Evolutionary conservation across 345 rosid genomes (phyloP).

Genomic region (Citrus unshiu): DNA sequence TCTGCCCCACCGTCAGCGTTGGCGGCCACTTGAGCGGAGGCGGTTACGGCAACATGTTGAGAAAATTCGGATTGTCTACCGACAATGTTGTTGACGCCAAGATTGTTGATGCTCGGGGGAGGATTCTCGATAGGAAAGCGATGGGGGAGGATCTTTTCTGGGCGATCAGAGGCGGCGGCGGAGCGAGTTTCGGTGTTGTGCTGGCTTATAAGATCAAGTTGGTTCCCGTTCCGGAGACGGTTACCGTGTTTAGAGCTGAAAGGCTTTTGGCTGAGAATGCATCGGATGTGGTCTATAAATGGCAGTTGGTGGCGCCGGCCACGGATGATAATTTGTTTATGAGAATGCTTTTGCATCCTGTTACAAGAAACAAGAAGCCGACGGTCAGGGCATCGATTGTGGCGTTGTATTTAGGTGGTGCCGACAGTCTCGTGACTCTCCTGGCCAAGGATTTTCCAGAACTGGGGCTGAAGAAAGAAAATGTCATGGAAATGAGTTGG

Average conservation of each 20-base stretch:
- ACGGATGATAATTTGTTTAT: slow-evolving; percentile 41
- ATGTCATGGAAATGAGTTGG: slow-evolving; percentile 57
- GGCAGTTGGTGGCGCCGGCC: slow-evolving; percentile 42
- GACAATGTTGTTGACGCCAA: slow-evolving; percentile 57
- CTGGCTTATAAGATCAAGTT: slow-evolving; percentile 53
- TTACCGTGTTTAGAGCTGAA: slow-evolving; percentile 46
- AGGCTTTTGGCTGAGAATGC: slow-evolving; percentile 33
- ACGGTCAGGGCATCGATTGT: slow-evolving; percentile 30
- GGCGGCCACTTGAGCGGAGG: slow-evolving; percentile 65
- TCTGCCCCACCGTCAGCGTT: slow-evolving; percentile 50
- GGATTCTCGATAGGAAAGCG: slow-evolving; percentile 39
- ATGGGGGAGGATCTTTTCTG: slow-evolving; percentile 78
- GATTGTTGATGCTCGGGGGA: slow-evolving; percentile 44
- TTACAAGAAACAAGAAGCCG: slow-evolving; percentile 12
- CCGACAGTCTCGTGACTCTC: slow-evolving; percentile 25
- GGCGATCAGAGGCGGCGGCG: slow-evolving; percentile 74
- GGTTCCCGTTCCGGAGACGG: slow-evolving; percentile 37
- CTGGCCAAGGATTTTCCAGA: slow-evolving; percentile 37
- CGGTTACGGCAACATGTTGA: slow-evolving; percentile 56
- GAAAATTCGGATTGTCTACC: slow-evolving; percentile 48
- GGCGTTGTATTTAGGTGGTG: slow-evolving; percentile 26
- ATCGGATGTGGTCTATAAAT: slow-evolving; percentile 33
- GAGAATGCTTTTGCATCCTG: slow-evolving; percentile 23
- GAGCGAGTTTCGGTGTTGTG: slow-evolving; percentile 58
- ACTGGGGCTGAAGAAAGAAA: slow-evolving; percentile 35